These are phyloP conservation scores for Trichoderma sp. DNA, from an alignment of 2,329 filamentous ascomycete genomes.

Conservation along the genomic window DNA sequence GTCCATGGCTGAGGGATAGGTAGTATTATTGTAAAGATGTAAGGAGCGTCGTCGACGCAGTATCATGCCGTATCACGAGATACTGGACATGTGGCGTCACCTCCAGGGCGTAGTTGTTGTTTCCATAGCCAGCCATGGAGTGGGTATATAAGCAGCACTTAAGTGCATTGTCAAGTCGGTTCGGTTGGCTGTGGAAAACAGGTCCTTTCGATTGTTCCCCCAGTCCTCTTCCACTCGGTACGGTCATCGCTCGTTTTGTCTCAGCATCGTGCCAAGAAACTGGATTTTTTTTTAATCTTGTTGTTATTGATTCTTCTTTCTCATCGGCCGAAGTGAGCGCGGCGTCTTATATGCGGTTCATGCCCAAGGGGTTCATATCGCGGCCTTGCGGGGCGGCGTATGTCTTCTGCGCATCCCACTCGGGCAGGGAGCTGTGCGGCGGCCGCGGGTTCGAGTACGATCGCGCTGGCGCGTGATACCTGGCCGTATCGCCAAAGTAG, in stretches of 20 bases:
- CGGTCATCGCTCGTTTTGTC: neutral
- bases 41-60: constrained; percentile 17
- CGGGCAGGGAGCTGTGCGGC: constrained; percentile 40
- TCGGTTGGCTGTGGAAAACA: neutral
- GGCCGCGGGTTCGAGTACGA: constrained; percentile 61
- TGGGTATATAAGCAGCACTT: constrained; percentile 9
- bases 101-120: constrained; percentile 20
- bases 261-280: neutral
- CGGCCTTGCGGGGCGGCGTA: constrained; percentile 41
- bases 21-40: constrained; percentile 7
- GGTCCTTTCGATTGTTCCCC: neutral
- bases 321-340: neutral
- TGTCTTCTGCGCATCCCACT: constrained; percentile 49
- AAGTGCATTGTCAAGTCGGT: neutral
- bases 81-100: constrained; percentile 16
- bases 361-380: constrained; percentile 57
- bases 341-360: constrained; percentile 54
- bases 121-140: constrained; percentile 13
- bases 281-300: neutral
- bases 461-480: constrained; percentile 56
- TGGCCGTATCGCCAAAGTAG: constrained; percentile 58
- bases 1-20: constrained; percentile 2
- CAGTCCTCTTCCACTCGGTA: neutral
- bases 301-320: neutral
- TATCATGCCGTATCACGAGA: constrained; percentile 12